Evolutionary conservation across 1,139 yeast genomes (phyloP).

Genomic region (Diutina siamensis): DNA sequence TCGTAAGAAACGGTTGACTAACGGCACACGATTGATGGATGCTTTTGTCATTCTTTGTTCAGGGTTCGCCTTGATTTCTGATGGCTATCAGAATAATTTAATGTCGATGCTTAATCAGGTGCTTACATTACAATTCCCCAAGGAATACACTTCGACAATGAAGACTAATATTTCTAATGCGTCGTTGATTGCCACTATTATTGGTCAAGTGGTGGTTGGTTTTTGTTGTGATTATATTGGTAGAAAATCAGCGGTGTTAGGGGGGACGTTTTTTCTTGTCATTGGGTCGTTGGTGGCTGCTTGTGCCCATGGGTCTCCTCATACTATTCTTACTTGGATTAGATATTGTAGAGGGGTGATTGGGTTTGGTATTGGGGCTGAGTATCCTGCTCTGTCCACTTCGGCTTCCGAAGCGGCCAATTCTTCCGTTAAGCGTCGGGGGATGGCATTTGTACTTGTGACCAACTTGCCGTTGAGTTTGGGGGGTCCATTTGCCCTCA

Average conservation of each 20-base stretch:
- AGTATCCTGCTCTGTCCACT: conserved; percentile 60
- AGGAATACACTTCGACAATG: conserved; percentile 28
- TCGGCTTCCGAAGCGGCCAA: conserved; percentile 68
- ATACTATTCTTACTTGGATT: conserved; percentile 68
- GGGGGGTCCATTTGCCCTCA: conserved; percentile 71
- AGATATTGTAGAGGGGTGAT: conserved; percentile 55
- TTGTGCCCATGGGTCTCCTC: conserved; percentile 40
- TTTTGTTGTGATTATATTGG: conserved; percentile 46
- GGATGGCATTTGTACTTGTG: conserved; percentile 50
- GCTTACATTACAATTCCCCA: conserved; percentile 33
- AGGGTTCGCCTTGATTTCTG: conserved; percentile 50
- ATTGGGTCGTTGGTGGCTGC: conserved; percentile 46
- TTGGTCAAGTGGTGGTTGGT: conserved; percentile 48
- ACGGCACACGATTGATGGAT: conserved; percentile 20
- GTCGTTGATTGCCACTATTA: conserved; percentile 43
- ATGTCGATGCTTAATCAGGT: conserved; percentile 49
- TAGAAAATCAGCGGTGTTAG: conserved; percentile 45
- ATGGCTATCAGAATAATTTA: conserved; percentile 53
- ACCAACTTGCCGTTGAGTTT: conserved; percentile 64
- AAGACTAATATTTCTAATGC: conserved; percentile 51
- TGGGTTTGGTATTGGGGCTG: conserved; percentile 73
- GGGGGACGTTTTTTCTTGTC: conserved; percentile 42
- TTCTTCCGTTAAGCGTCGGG: conserved; percentile 47
- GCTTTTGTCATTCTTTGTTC: conserved; percentile 36
- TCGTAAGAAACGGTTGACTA: conserved; percentile 21